Conservation (phyloP, 2,329 filamentous ascomycete species). For the Calonectria henricotiae region DNA sequence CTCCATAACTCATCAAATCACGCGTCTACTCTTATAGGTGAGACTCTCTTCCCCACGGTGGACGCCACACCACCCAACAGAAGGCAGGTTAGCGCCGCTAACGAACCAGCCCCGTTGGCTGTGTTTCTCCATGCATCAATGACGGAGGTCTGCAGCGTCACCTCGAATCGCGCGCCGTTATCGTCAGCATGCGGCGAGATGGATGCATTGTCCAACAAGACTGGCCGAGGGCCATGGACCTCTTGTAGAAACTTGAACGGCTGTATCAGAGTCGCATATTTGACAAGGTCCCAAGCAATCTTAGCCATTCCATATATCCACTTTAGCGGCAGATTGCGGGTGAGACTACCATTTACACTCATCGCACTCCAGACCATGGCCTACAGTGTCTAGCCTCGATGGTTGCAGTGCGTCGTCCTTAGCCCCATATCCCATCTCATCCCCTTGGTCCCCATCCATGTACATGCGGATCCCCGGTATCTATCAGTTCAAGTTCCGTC, state of each 20-base stretch:
- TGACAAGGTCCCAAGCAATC: conserved; percentile 12
- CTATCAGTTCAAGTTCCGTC: conserved; percentile 30
- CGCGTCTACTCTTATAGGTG: conserved; percentile 30
- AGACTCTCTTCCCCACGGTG: conserved; percentile 35
- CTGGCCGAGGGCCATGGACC: not conserved
- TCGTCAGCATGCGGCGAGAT: not conserved
- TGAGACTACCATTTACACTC: conserved; percentile 12
- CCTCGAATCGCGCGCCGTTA: not conserved
- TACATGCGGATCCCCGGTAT: conserved; percentile 25
- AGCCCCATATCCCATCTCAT: conserved; percentile 29
- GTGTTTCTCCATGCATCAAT: conserved; percentile 19
- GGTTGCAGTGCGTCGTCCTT: conserved; percentile 27
- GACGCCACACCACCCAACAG: conserved; percentile 29
- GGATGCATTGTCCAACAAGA: not conserved
- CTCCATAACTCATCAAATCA: conserved; percentile 38
- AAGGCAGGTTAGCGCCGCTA: conserved; percentile 39
- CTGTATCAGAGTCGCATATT: conserved; percentile 10
- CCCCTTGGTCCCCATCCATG: conserved; percentile 27
- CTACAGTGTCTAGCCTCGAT: conserved; percentile 25
- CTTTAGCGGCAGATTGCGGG: conserved; percentile 18
- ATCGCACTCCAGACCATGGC: not conserved
- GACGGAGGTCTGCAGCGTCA: not conserved
- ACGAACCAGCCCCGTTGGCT: conserved; percentile 17
- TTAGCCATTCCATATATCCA: conserved; percentile 20
- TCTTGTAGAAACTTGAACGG: not conserved